These are phyloP conservation scores for Pelargonium myrrhifolium DNA, from an alignment of 441 rosid species.

Conservation along the genomic window DNA sequence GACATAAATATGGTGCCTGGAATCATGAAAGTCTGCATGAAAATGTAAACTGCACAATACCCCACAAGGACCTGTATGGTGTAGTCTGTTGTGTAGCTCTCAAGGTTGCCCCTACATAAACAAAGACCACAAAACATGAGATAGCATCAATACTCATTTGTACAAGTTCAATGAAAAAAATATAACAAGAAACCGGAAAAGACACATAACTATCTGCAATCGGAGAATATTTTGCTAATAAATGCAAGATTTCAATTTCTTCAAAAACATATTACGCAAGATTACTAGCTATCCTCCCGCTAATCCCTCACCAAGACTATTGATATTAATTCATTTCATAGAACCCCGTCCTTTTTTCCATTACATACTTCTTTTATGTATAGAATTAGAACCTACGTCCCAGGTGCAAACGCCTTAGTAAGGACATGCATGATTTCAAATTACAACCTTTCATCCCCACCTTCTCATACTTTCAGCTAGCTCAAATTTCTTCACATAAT, in stretches of 20 bases:
- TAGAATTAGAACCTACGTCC: too few relatives aligned
- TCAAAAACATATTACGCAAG: not conserved
- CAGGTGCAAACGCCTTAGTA: too few relatives aligned
- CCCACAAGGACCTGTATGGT: constrained; percentile 80
- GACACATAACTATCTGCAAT: not conserved
- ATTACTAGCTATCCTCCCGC: too few relatives aligned
- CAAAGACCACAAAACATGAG: constrained; percentile 6
- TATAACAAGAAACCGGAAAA: not conserved
- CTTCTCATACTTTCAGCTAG: too few relatives aligned
- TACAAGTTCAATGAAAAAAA: constrained; percentile 6
- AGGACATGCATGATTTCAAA: too few relatives aligned
- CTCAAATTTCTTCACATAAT: too few relatives aligned
- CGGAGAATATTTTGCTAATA: not conserved
- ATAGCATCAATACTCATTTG: not conserved
- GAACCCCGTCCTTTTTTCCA: too few relatives aligned
- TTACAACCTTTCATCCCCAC: too few relatives aligned
- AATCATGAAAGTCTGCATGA: constrained; percentile 98
- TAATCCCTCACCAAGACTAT: too few relatives aligned
- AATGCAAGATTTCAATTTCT: not conserved
- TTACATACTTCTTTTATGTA: too few relatives aligned
- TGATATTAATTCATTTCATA: too few relatives aligned
- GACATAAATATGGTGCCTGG: constrained; percentile 99
- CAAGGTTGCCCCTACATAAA: constrained; percentile 65
- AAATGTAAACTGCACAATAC: constrained; percentile 86
- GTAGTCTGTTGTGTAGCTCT: constrained; percentile 61